Conservation (phyloP, 1,139 yeast genomes). For the Magnusiomyces tetraspermus region DNA sequence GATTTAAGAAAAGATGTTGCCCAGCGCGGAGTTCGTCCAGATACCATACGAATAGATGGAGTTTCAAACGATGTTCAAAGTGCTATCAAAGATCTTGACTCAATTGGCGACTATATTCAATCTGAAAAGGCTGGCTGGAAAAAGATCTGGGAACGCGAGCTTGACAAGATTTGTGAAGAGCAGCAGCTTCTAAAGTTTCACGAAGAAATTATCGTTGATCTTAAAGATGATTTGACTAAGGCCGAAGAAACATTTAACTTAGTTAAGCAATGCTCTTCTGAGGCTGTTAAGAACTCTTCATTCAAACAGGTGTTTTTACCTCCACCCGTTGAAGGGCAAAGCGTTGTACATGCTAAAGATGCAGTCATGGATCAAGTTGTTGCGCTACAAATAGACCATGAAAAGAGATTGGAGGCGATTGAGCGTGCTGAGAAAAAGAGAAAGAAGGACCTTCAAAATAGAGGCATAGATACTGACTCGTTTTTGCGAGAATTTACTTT, state of each 20-base stretch:
- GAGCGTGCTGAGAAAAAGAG: conserved; percentile 77
- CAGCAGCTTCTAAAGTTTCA: conserved; percentile 87
- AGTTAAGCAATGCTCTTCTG: conserved; percentile 74
- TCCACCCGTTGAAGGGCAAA: conserved; percentile 25
- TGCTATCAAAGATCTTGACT: conserved; percentile 45
- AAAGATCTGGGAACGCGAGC: conserved; percentile 83
- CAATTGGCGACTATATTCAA: conserved; percentile 52
- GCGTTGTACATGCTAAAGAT: conserved; percentile 48
- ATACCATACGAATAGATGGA: conserved; percentile 59
- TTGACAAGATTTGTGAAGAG: conserved; percentile 85
- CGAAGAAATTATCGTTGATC: conserved; percentile 71
- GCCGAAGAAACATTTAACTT: conserved; percentile 74
- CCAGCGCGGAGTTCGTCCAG: conserved; percentile 77
- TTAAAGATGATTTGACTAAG: conserved; percentile 69
- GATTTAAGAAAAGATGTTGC: conserved; percentile 88
- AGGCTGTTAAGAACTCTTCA: conserved; percentile 43
- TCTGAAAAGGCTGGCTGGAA: conserved; percentile 82
- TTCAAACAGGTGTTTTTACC: conserved; percentile 15
- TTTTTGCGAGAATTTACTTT: conserved; percentile 85
- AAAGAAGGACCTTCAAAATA: conserved; percentile 56
- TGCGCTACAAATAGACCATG: conserved; percentile 75
- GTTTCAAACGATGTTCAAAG: conserved; percentile 55
- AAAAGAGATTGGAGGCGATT: conserved; percentile 75
- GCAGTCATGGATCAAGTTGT: conserved; percentile 74
- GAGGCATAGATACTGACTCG: conserved; percentile 41